A percentile compares a stretch with the other conserved stretches of the same genome.
phyloP scores from a whole-genome alignment of 2,329 filamentous ascomycete genomes.

The Fusarium musae region DNA sequence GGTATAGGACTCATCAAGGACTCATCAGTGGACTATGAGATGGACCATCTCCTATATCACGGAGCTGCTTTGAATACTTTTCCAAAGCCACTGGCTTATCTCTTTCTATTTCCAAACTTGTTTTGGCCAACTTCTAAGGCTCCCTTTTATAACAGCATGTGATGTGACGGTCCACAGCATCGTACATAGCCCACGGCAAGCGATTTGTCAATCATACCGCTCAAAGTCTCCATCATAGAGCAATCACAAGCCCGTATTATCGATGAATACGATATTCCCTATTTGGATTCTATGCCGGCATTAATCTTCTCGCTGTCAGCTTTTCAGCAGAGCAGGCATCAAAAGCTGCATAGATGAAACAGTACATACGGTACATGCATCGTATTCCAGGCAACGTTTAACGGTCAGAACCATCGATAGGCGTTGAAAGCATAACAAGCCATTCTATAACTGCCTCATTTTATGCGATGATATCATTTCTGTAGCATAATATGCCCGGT shows the following conservation, averaged over 20 bases:
- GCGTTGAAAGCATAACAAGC: not conserved
- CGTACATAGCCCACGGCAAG: not conserved
- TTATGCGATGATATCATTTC: not conserved
- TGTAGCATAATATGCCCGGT: not conserved
- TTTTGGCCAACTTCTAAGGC: too few species aligned
- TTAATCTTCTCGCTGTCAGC: not conserved
- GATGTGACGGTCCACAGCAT: constrained; percentile 1
- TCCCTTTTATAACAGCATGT: not conserved
- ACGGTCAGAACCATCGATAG: not conserved
- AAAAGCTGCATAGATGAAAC: not conserved
- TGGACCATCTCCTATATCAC: not conserved
- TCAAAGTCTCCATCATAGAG: not conserved
- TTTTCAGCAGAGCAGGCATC: not conserved
- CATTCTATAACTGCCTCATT: not conserved
- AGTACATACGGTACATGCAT: not conserved
- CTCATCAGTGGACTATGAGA: not conserved
- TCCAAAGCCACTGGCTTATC: too few species aligned
- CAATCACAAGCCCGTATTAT: not conserved
- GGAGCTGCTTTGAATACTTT: not conserved
- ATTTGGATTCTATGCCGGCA: not conserved
- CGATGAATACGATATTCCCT: not conserved
- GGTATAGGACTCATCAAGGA: not conserved
- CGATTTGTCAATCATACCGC: not conserved
- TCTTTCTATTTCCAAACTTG: not conserved
- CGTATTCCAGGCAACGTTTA: constrained; percentile 8